A percentile compares a stretch with the other conserved stretches of the same genome.
These are phyloP conservation scores for Phoma sp. DNA, from an alignment of 2,329 filamentous ascomycete genomes.

Conservation along the genomic window DNA sequence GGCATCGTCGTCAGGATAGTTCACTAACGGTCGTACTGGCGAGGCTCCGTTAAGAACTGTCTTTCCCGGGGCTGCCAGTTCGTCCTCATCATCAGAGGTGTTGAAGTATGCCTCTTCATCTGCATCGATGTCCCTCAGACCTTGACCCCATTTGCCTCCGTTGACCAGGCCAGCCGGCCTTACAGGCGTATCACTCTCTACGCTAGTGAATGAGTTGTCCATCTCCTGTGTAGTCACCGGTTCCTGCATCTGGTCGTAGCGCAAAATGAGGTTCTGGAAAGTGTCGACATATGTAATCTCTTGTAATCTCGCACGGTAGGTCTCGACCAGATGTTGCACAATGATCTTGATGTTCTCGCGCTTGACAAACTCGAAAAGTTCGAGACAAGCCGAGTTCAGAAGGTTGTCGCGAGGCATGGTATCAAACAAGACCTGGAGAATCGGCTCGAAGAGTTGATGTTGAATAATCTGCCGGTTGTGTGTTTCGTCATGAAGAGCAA, in stretches of 20 bases:
- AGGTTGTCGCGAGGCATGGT: slow-evolving; percentile 93
- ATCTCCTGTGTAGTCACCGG: slow-evolving; percentile 64
- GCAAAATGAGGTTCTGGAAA: slow-evolving; percentile 75
- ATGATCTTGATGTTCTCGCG: slow-evolving; percentile 68
- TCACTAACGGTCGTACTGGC: slow-evolving; percentile 73
- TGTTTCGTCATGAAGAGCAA: slow-evolving; percentile 87
- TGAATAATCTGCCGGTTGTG: slow-evolving; percentile 85
- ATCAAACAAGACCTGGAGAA: slow-evolving; percentile 81
- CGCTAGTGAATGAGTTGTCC: slow-evolving; percentile 71
- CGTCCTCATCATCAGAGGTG: slow-evolving; percentile 81
- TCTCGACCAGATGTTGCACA: slow-evolving; percentile 82
- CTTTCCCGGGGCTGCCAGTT: slow-evolving; percentile 48
- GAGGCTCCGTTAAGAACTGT: slow-evolving; percentile 66
- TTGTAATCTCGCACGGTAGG: slow-evolving; percentile 78
- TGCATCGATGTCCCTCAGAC: slow-evolving; percentile 81
- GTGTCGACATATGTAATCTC: slow-evolving; percentile 82
- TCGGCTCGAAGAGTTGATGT: slow-evolving; percentile 80
- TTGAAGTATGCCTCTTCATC: slow-evolving; percentile 96
- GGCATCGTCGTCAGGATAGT: slow-evolving; percentile 91
- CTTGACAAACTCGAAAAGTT: slow-evolving; percentile 91
- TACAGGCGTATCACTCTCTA: slow-evolving; percentile 61
- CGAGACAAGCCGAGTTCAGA: slow-evolving; percentile 89
- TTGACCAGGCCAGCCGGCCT: slow-evolving; percentile 57
- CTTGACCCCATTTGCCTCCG: slow-evolving; percentile 67
- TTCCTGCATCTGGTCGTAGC: slow-evolving; percentile 74